Evolutionary conservation across 768 basidiomycete genomes (phyloP).

Genomic region (Leccinum arenicola): DNA sequence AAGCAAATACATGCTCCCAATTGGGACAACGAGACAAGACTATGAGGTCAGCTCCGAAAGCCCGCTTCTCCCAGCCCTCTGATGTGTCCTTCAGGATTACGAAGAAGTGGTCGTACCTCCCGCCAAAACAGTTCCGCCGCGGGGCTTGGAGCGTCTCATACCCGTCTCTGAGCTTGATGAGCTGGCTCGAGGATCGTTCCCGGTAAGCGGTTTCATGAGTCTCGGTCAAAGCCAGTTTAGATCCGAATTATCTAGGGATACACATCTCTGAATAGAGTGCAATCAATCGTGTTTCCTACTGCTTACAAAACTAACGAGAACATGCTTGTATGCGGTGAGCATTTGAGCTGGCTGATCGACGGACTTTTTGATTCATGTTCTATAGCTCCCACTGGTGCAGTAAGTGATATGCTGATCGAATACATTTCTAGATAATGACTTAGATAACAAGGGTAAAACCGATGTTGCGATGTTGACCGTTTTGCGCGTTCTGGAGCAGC

Average conservation of each 20-base stretch:
- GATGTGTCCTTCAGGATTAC: conserved; percentile 54
- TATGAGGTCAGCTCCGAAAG: conserved; percentile 51
- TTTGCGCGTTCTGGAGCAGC: conserved; percentile 80
- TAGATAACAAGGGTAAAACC: conserved; percentile 81
- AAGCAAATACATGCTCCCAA: conserved; percentile 74
- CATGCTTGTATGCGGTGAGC: conserved; percentile 62
- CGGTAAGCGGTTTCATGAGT: conserved; percentile 45
- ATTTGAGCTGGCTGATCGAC: not conserved
- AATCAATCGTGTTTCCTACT: conserved; percentile 90
- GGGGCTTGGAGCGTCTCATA: conserved; percentile 66
- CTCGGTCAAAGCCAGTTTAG: not conserved
- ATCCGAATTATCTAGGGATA: conserved; percentile 60
- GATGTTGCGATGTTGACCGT: conserved; percentile 96
- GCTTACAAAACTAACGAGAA: conserved; percentile 97
- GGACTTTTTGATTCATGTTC: not conserved
- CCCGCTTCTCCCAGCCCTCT: conserved; percentile 1
- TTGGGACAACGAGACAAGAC: conserved; percentile 70
- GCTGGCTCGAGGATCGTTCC: conserved; percentile 79
- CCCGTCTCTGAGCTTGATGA: conserved; percentile 70
- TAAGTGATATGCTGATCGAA: conserved; percentile 39
- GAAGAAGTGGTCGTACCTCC: conserved; percentile 93
- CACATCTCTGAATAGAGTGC: conserved; percentile 83
- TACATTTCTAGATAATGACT: conserved; percentile 4
- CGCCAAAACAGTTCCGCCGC: conserved; percentile 71
- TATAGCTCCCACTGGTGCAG: conserved; percentile 95